phyloP scores from a whole-genome alignment of 2,329 filamentous ascomycete genomes.

The Penicillium sp. region DNA sequence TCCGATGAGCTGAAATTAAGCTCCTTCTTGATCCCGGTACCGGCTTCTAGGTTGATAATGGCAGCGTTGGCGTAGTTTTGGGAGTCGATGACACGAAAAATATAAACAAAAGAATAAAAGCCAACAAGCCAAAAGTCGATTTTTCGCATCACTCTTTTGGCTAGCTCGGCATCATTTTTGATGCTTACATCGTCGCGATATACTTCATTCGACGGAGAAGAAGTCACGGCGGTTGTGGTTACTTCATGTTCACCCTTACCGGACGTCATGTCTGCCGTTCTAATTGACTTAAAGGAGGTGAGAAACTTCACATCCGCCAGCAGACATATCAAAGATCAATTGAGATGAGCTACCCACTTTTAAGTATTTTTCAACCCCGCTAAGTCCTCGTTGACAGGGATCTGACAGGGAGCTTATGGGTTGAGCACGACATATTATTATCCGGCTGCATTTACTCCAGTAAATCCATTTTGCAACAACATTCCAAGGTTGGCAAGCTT shows the following conservation, averaged over 20 bases:
- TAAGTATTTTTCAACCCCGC: neutral
- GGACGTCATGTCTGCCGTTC: neutral
- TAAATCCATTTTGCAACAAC: too few species aligned
- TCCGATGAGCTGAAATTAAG: conserved; percentile 36
- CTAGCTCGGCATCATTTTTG: conserved; percentile 21
- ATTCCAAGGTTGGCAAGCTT: too few species aligned
- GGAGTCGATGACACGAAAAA: conserved; percentile 46
- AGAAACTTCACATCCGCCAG: too few species aligned
- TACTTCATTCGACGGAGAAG: conserved; percentile 7
- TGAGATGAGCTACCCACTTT: neutral
- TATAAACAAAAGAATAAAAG: conserved; percentile 44
- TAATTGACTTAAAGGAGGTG: neutral
- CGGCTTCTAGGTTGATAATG: conserved; percentile 47
- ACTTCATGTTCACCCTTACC: conserved; percentile 7
- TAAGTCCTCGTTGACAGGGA: neutral
- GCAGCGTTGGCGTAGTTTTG: conserved; percentile 47
- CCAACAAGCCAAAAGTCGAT: conserved; percentile 37
- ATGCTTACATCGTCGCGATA: neutral
- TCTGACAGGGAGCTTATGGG: neutral
- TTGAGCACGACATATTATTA: conserved; percentile 5
- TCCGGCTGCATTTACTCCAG: neutral
- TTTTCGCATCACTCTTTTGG: conserved; percentile 39
- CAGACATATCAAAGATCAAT: neutral
- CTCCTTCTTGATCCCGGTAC: conserved; percentile 46
- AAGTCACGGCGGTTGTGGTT: conserved; percentile 5